A percentile compares a stretch with the other conserved stretches of the same genome.
Evolutionary conservation across 495 filamentous ascomycete species (phyloP).

Genomic region (Jackrogersella multiformis): DNA sequence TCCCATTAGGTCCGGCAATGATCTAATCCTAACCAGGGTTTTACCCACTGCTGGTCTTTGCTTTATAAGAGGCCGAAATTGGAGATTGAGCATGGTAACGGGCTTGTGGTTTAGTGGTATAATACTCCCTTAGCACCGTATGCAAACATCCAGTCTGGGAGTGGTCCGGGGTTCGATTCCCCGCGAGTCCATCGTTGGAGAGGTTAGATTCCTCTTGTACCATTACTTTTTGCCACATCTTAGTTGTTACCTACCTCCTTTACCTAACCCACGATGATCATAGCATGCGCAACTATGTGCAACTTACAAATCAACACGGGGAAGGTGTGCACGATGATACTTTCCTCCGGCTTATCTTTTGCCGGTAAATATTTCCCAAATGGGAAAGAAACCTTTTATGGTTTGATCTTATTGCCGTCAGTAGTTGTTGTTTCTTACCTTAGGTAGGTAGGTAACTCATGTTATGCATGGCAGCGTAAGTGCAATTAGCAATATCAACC

Average conservation of each 20-base stretch:
- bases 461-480: no score
- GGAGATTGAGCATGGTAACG: background rate
- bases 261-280: background rate
- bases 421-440: no score
- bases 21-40: background rate
- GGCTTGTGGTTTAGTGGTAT: constrained; percentile 45
- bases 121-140: constrained; percentile 42
- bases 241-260: background rate
- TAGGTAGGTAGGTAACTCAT: no score
- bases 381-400: no score
- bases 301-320: no score
- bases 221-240: constrained; percentile 17
- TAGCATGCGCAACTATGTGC: no score
- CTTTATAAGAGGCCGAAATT: background rate
- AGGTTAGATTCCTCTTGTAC: constrained; percentile 40
- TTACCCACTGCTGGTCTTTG: background rate
- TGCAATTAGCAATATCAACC: no score
- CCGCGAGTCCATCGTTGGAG: constrained; percentile 50
- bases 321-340: background rate
- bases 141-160: constrained; percentile 47
- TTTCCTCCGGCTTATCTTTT: background rate
- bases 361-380: background rate
- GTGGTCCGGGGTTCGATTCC: constrained; percentile 67
- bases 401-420: no score
- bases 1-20: no score